Base-by-base conservation (phyloP, 331 rosid species). In the Acacia pycnantha region DNA sequence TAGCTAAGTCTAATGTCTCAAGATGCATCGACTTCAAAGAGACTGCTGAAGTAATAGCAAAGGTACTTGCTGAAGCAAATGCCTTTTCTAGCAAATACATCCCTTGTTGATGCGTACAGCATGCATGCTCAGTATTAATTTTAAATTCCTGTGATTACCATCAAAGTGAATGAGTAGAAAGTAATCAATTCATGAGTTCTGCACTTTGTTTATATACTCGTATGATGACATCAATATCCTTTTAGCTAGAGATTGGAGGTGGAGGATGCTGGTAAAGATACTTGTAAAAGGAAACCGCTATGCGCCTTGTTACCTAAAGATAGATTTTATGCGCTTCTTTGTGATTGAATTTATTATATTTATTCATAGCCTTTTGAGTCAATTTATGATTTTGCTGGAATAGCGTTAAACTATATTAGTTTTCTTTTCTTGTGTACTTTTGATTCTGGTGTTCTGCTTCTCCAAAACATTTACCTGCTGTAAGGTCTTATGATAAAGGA, bases 11-110 rank as follows among this genome's bases (percentile, higher is more conserved):
- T 84, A 93, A 93, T 87, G 92, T 95, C 78, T 87, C 99, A 33
- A 91, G 97, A 81, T 95, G 99, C 73, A 90, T 91, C 4, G 97
- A 95, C 87, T 95, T 95, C 90, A 92, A 88, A 82, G 99, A 95
- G 87, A 93, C 98, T 0, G 94, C 99, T 73, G 98, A 96, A 79
- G 96, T 87, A 26, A 96, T 96, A 81, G 99, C 98, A 54, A 95
- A 96, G 98, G 99, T 91, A 68, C 72, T 64, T 33, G 54, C 59
- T 51, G 24, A 69, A 69, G 74, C 18, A 69, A 40, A n/a, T 69
- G 51, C 29, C 15, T 40, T 40, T 11, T 40, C 19, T 41, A 21
- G 53, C 21, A 70, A 70, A 41, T 21, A 11, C 74, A 70, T 41
- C 5, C 31, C 74, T 41, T n/a, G 7, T 41, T 70, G 6, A 41